These are phyloP conservation scores for Zizania latifolia DNA, from an alignment of 176 grass and related monocot species.

Conservation along the genomic window DNA sequence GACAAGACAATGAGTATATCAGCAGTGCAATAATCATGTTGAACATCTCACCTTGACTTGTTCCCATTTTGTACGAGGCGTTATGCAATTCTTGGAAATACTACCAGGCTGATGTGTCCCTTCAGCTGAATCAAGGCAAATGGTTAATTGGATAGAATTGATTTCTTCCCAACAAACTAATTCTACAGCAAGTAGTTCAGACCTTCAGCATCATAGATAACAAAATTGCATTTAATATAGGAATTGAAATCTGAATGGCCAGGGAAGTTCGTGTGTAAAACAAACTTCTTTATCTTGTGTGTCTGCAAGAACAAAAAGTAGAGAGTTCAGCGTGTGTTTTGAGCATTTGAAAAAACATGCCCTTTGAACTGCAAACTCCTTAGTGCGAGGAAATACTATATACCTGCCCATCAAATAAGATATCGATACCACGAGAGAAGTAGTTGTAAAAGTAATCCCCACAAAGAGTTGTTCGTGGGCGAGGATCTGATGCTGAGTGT, in stretches of 20 bases:
- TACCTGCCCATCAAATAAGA: slow-evolving; percentile 99
- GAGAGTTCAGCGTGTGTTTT: slow-evolving; percentile 2
- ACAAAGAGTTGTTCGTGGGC: slow-evolving; percentile 69
- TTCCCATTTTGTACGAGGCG: slow-evolving; percentile 82
- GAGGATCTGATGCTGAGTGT: slow-evolving; percentile 86
- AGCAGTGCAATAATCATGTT: not conserved
- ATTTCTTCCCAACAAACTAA: slow-evolving; percentile 13
- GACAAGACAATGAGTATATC: not conserved
- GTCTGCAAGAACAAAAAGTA: slow-evolving; percentile 46
- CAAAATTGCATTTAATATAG: slow-evolving; percentile 97
- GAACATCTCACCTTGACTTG: slow-evolving; percentile 72
- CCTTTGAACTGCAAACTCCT: not conserved
- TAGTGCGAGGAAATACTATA: slow-evolving; percentile 1
- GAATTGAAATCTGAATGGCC: slow-evolving; percentile 95
- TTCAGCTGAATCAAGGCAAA: slow-evolving; percentile 53
- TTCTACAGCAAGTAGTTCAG: slow-evolving; percentile 19
- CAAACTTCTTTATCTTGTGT: slow-evolving; percentile 97
- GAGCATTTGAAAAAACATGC: not conserved
- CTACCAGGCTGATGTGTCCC: slow-evolving; percentile 46
- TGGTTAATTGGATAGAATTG: not conserved
- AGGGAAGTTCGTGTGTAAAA: slow-evolving; percentile 93
- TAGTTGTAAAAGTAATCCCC: slow-evolving; percentile 94
- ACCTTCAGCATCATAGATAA: slow-evolving; percentile 84
- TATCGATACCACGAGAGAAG: slow-evolving; percentile 89
- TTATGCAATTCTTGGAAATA: slow-evolving; percentile 74